Evolutionary conservation across 2,329 filamentous ascomycete genomes (phyloP), one percentile per base, ranked within the genome.

Genomic region (Penicillium psychrosexuale): DNA sequence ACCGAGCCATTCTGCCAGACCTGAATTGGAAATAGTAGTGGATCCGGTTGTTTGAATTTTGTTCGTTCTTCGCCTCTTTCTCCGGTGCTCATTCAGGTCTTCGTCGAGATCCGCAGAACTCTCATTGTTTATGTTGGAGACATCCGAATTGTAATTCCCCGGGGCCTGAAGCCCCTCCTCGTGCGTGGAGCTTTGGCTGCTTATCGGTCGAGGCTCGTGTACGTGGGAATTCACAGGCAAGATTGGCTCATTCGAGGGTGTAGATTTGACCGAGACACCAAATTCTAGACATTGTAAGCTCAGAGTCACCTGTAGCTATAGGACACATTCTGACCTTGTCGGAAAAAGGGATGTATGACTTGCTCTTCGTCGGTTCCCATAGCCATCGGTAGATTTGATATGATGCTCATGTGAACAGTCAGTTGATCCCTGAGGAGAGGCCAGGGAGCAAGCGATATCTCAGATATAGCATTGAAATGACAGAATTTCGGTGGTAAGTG

Each of bases 301-400:
- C 1, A 1, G 0, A 2, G 28, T 38, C 8, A 22, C 17, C 17
- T 27, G 27, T 5, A 3, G 33, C 27, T 37, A 39, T 27, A 36
- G 27, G 19, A 27, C 22, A 47, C 34, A 24, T 45, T 56, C 60
- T 60, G 51, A 77, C 75, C 70, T 70, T 69, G 70, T 58, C 62
- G 64, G 56, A 77, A 75, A 56, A 76, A 76, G 22, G 74, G 73
- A 61, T 76, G 72, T 52, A 76, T 66, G 47, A 66, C 67, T 47
- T 66, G 71, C 60, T 72, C 69, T 57, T 72, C 70, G 61, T 66
- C 62, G 53, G 70, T 70, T 60, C 65, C 72, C 72, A 75, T 75
- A 59, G 67, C 73, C 69, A 68, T 69, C 51, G 55, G 60, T 65
- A 59, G 57, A 56, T 59, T 64, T 52, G 56, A 63, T 59, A 57